phyloP scores from a whole-genome alignment of 2,329 filamentous ascomycete genomes.

The Graphium sp. region DNA sequence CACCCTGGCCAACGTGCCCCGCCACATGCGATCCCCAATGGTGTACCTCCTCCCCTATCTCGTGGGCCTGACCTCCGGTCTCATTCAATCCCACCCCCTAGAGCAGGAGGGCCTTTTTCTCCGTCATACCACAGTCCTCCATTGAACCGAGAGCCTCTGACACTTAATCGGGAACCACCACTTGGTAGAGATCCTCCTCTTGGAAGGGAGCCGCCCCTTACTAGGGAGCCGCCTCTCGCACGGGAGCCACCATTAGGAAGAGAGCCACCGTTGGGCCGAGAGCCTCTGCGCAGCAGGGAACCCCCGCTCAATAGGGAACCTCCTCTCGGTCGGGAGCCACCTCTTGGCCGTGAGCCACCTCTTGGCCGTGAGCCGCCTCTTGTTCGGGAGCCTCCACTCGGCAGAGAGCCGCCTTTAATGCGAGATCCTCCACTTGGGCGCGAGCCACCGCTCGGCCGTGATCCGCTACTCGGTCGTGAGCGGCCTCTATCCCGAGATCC shows the following conservation, averaged over 20 bases:
- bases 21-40: conserved; percentile 14
- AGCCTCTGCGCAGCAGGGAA: too few species aligned
- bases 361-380: conserved; percentile 10
- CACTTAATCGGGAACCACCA: too few species aligned
- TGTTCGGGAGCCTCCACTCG: conserved; percentile 12
- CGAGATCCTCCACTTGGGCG: conserved; percentile 13
- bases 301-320: conserved; percentile 7
- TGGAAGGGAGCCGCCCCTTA: too few species aligned
- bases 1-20: conserved; percentile 3
- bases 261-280: too few species aligned
- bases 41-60: conserved; percentile 18
- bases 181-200: too few species aligned
- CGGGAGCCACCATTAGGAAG: too few species aligned
- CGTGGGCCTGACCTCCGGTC: too few species aligned
- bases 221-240: too few species aligned
- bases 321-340: conserved; percentile 11
- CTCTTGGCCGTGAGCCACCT: conserved; percentile 9
- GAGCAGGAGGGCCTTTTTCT: conserved; percentile 6
- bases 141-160: too few species aligned
- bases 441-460: conserved; percentile 9
- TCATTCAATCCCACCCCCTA: too few species aligned
- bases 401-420: conserved; percentile 4
- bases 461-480: conserved; percentile 9
- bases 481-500: conserved; percentile 13
- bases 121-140: too few species aligned